Evolutionary conservation across 305 asterid genomes (phyloP).

Genomic region (Nicotiana rustica): DNA sequence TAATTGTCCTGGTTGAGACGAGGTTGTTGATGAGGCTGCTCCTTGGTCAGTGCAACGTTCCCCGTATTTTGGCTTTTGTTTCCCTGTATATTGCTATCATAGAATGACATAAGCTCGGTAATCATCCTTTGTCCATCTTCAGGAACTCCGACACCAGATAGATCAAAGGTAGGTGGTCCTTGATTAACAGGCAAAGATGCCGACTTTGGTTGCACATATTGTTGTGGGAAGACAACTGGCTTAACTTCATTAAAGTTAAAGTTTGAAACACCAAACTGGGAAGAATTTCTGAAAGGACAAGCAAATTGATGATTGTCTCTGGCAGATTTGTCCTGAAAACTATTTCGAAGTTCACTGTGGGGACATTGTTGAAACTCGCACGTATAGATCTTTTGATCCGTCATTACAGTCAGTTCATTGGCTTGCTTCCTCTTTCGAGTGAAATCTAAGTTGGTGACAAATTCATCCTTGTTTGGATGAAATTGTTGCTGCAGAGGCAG

Average conservation of each 20-base stretch:
- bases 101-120: slow-evolving; percentile 72
- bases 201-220: slow-evolving; percentile 53
- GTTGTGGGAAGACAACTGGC: slow-evolving; percentile 54
- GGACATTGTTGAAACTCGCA: slow-evolving; percentile 81
- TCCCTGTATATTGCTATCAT: slow-evolving; percentile 62
- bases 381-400: slow-evolving; percentile 66
- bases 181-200: slow-evolving; percentile 39
- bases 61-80: slow-evolving; percentile 46
- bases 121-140: slow-evolving; percentile 83
- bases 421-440: slow-evolving; percentile 66
- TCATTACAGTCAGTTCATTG: slow-evolving; percentile 46
- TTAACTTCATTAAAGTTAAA: slow-evolving; percentile 56
- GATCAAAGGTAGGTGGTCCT: slow-evolving; percentile 51
- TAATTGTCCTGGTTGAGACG: slow-evolving; percentile 49
- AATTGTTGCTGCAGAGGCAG: slow-evolving; percentile 50
- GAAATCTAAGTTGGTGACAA: slow-evolving; percentile 56
- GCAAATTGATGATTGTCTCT: slow-evolving; percentile 79
- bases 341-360: slow-evolving; percentile 59
- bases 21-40: slow-evolving; percentile 45
- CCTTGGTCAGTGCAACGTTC: slow-evolving; percentile 42
- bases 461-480: slow-evolving; percentile 56
- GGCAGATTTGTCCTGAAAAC: slow-evolving; percentile 65
- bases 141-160: slow-evolving; percentile 71
- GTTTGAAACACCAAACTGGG: slow-evolving; percentile 52
- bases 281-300: slow-evolving; percentile 59